These are phyloP conservation scores for Mycena amicta DNA, from an alignment of 768 basidiomycete species.

Conservation along the genomic window DNA sequence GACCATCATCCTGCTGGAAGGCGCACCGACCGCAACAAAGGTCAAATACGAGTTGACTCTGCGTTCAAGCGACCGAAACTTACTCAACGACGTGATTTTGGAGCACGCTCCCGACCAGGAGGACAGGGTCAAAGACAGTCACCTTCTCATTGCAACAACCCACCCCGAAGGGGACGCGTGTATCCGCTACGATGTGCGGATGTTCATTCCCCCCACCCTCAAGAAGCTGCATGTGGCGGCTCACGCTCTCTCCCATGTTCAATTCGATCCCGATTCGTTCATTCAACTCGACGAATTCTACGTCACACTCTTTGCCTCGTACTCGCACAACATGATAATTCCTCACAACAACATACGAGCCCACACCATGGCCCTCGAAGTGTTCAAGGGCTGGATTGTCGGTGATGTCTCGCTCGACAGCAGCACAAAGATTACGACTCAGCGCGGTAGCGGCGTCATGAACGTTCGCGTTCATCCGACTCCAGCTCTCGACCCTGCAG, in stretches of 20 bases:
- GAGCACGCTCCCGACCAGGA: conserved; percentile 37
- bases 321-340: conserved; percentile 48
- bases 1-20: conserved; percentile 51
- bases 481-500: conserved; percentile 31
- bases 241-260: conserved; percentile 48
- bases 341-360: conserved; percentile 45
- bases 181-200: conserved; percentile 56
- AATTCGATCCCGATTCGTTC: conserved; percentile 47
- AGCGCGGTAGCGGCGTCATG: conserved; percentile 51
- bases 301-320: conserved; percentile 44
- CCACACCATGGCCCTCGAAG: conserved; percentile 43
- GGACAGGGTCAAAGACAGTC: conserved; percentile 36
- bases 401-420: conserved; percentile 54
- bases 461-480: conserved; percentile 52
- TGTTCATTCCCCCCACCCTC: conserved; percentile 52
- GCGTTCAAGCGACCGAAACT: conserved; percentile 40
- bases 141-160: conserved; percentile 42
- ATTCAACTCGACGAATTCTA: conserved; percentile 46
- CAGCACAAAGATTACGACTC: conserved; percentile 45
- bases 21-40: conserved; percentile 40
- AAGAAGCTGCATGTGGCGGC: conserved; percentile 50
- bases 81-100: conserved; percentile 43
- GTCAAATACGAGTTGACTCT: conserved; percentile 54
- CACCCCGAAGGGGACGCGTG: conserved; percentile 35
- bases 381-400: conserved; percentile 61